These are phyloP conservation scores for Ceraceosorus bombacis DNA, from an alignment of 1,284 basidiomycete species.

Conservation along the genomic window DNA sequence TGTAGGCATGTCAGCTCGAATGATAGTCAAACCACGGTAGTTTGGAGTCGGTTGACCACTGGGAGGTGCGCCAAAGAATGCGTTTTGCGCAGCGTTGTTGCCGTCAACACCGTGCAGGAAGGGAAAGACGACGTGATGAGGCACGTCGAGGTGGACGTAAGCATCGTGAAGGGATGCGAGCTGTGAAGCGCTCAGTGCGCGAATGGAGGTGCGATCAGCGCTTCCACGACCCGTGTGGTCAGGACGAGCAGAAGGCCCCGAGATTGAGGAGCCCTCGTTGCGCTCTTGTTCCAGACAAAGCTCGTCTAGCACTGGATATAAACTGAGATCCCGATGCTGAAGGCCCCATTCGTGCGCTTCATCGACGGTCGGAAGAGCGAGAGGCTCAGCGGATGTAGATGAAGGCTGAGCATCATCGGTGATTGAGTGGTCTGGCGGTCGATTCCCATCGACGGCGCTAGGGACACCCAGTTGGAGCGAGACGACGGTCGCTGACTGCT, in stretches of 20 bases:
- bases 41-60: conserved; percentile 28
- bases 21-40: conserved; percentile 43
- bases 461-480: conserved; percentile 16
- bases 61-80: conserved; percentile 35
- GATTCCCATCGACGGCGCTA: conserved; percentile 7
- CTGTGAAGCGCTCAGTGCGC: conserved; percentile 35
- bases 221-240: too few relatives aligned
- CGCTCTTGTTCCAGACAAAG: conserved; percentile 14
- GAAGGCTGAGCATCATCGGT: background rate
- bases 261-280: conserved; percentile 1
- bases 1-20: conserved; percentile 43
- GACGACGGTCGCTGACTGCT: conserved; percentile 25
- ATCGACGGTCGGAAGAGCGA: background rate
- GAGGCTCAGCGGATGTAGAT: background rate
- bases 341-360: conserved; percentile 16
- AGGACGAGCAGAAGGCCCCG: conserved; percentile 18
- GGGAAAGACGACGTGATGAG: conserved; percentile 40
- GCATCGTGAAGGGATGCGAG: conserved; percentile 27
- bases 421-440: too few relatives aligned
- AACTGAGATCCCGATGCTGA: conserved; percentile 26
- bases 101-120: conserved; percentile 45
- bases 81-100: conserved; percentile 33
- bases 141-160: conserved; percentile 35
- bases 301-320: conserved; percentile 28
- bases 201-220: conserved; percentile 11